Evolutionary conservation across 768 basidiomycete species (phyloP).

Genomic region (Sarcodon sp.): DNA sequence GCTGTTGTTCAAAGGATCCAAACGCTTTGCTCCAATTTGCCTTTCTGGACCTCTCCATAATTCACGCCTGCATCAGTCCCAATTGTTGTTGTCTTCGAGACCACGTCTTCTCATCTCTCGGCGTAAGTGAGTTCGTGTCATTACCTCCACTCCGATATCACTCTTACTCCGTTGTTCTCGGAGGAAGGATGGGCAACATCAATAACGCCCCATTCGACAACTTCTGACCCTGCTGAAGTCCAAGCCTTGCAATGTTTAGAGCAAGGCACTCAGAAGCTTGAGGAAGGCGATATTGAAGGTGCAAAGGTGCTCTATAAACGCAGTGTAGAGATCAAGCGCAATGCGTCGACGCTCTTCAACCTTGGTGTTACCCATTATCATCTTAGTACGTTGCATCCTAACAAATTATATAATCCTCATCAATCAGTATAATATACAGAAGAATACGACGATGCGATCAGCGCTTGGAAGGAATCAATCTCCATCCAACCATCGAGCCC

Average conservation of each 20-base stretch:
- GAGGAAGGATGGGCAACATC: constrained; percentile 66
- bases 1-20: no score
- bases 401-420: constrained; percentile 4
- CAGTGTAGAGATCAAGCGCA: constrained; percentile 70
- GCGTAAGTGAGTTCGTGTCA: no score
- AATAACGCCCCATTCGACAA: constrained; percentile 68
- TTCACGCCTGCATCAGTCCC: no score
- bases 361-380: constrained; percentile 86
- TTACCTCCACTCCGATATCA: no score
- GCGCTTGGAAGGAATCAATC: constrained; percentile 80
- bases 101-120: no score
- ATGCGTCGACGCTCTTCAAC: constrained; percentile 76
- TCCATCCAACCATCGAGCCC: constrained; percentile 70
- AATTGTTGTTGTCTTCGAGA: no score
- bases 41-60: no score
- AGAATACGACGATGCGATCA: constrained; percentile 79
- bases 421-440: constrained; percentile 28
- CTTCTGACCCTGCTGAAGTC: constrained; percentile 69
- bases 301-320: constrained; percentile 67
- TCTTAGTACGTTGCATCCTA: constrained; percentile 43
- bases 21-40: no score
- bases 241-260: constrained; percentile 74
- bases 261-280: constrained; percentile 71
- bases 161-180: no score
- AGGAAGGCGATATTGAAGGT: constrained; percentile 74